Base-by-base conservation (phyloP, 2,329 filamentous ascomycete genomes). In the Colletotrichum lindemuthianum region DNA sequence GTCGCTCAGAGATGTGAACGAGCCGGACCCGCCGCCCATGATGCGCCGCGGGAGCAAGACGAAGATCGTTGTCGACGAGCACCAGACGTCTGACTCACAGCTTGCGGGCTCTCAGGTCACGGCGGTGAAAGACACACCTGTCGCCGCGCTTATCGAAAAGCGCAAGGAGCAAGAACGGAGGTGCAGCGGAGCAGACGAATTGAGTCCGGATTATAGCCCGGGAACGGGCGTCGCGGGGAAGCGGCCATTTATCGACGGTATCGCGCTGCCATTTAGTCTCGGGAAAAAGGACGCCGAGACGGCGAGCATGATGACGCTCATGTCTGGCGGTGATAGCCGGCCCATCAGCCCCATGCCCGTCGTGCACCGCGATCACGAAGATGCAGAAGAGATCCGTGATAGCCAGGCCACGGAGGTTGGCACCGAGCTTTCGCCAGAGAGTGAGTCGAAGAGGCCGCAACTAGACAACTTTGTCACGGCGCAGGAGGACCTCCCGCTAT, bases 191-290 rank as follows among this genome's bases (percentile, higher is more conserved):
- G 71, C 24, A 72, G 80, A 81, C 1, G 77, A 83, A 0, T 77
- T 80, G 36, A 82, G 81, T 8, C 77, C 80, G 0, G 71, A 79
- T 36, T 79, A 78, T 52, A 70, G 74, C 0, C 76, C 84, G 48
- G 76, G 82, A 67, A 79, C 86, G 0, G 85, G 84, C 0, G 80
- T 83, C 4, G 81, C 83, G 0, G 86, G 86, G 6, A 90, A 89
- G 71, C 81, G 91, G 3, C 89, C 90, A 0, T 88, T 88, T 49
- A 81, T 91, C 6, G 87, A 86, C 16, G 89, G 90, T 0, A 86
- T 93, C 33, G 90, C 91, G 0, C 84, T 92, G 69, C 91, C 91
- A 0, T 94, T 94, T 72, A 90, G 86, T 60, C 74, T 94, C 12
- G 84, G 84, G 56, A 85, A 84, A 68, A 65, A 65, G 13, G 84